Evolutionary conservation across 1,139 yeast genomes (phyloP), one percentile per base, ranked within the genome.

Genomic region (Keqinozyma sinolaborantium): DNA sequence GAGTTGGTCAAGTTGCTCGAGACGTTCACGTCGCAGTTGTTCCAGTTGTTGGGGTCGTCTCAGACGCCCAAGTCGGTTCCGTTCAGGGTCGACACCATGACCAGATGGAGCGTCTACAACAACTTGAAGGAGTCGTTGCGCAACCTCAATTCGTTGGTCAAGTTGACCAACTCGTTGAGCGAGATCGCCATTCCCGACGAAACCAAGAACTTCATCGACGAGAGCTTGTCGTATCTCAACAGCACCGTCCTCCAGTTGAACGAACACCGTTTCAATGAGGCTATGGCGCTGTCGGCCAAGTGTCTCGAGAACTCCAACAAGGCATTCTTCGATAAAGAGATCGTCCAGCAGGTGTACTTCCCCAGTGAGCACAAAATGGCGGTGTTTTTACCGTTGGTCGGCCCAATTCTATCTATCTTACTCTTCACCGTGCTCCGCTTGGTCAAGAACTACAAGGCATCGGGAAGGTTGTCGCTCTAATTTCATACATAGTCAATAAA

Each of bases 291-390:
- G 14, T 78, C 95, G 1, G 76, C 81, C 10, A 49, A 56, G 13
- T 78, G 92, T 5, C 64, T 76, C 19, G 54, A 62, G 25, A 56
- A 64, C 23, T 79, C 95, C 1, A 84, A 87, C 47, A 63, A 66
- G 24, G 97, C 97, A 0, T 90, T 92, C 49, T 92, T 90, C 54
- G 95, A 90, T 44, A 84, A 85, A 47, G 90, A 83, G 56, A 90
- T 92, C 95, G 92, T 90, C 6, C 95, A 87, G 49, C 97, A 90
- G 51, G 85, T 84, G 30, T 88, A 84, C 50, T 88, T 90, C 66
- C 97, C 97, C 0, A 90, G 86, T 43, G 97, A 90, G 51, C 97
- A 92, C 53, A 88, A 87, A 52, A 66, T 90, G 49, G 97, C 97
- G 0, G 95, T 92, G 0, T 92, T 88, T 44, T 66, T 87, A 47